Conservation (phyloP, 192 early-diverging fungal genomes). For the Phlyctochytrium planicorne region DNA sequence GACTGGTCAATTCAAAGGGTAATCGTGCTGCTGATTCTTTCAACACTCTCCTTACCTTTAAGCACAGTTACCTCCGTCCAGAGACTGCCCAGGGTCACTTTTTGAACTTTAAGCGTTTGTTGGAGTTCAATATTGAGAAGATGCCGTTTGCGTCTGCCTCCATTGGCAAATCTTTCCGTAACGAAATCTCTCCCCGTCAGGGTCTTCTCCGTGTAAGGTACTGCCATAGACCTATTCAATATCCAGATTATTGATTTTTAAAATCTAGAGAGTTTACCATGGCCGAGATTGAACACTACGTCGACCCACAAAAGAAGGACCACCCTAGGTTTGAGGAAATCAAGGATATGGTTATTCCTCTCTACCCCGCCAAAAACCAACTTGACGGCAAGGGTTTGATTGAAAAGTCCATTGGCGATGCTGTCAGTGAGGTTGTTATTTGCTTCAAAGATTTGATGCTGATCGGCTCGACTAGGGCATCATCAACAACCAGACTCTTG, state of each 20-base stretch:
- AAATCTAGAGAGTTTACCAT: conserved; percentile 87
- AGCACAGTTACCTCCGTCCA: conserved; percentile 80
- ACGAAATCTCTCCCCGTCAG: conserved; percentile 95
- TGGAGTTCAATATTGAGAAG: conserved; percentile 96
- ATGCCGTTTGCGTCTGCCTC: conserved; percentile 99
- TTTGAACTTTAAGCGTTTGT: conserved; percentile 93
- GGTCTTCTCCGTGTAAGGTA: conserved; percentile 93
- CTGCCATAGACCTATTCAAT: conserved; percentile 23
- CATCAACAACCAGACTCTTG: conserved; percentile 96
- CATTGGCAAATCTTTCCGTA: conserved; percentile 97
- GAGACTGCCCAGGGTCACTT: conserved; percentile 99
- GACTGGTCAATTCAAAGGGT: conserved; percentile 90
- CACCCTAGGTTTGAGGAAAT: conserved; percentile 91
- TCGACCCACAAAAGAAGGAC: conserved; percentile 89
- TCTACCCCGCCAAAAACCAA: conserved; percentile 80
- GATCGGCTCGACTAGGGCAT: conserved; percentile 53
- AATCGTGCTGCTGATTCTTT: conserved; percentile 21
- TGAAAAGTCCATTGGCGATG: conserved; percentile 86
- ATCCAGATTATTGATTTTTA: conserved; percentile 1
- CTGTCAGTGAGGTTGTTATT: conserved; percentile 67
- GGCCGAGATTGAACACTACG: conserved; percentile 99
- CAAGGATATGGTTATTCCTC: conserved; percentile 68
- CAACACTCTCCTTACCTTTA: conserved; percentile 3
- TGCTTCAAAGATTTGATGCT: conserved; percentile 18
- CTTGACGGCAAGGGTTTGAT: conserved; percentile 70